Percentiles rank a stretch among this genome's conserved stretches.
phyloP scores from a whole-genome alignment of 352 stramenopile genomes.

The Phytophthora lateralis region DNA sequence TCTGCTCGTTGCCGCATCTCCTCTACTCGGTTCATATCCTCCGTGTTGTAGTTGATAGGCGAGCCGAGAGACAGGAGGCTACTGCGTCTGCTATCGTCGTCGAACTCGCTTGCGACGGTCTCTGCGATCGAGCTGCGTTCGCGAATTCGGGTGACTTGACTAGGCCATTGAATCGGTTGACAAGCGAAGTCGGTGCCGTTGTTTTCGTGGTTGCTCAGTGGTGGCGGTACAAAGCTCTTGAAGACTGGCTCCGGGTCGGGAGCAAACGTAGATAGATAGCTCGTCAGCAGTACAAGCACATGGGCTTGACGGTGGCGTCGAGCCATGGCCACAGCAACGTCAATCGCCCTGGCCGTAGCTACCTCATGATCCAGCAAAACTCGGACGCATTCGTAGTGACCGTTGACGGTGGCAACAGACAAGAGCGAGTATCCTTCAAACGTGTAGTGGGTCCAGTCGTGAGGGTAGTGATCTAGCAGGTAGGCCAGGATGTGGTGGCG shows the following conservation, averaged over 20 bases:
- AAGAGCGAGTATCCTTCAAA: constrained; percentile 73
- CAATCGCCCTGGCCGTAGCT: constrained; percentile 32
- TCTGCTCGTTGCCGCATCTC: constrained; percentile 36
- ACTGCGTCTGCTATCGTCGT: constrained; percentile 38
- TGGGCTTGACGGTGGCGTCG: constrained; percentile 63
- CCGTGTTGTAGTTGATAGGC: constrained; percentile 32
- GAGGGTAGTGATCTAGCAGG: constrained; percentile 40
- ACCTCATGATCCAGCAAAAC: constrained; percentile 47
- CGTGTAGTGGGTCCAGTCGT: constrained; percentile 45
- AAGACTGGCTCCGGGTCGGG: constrained; percentile 32
- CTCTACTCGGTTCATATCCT: constrained; percentile 21
- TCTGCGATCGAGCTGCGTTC: constrained; percentile 41
- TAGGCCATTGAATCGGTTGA: constrained; percentile 17
- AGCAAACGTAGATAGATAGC: constrained; percentile 58
- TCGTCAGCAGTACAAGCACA: constrained; percentile 74
- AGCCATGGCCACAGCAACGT: constrained; percentile 59
- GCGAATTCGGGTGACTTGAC: constrained; percentile 11
- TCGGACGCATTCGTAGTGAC: constrained; percentile 76
- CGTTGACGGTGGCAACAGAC: constrained; percentile 63
- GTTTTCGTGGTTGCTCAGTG: constrained; percentile 3
- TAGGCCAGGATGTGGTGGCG: constrained; percentile 57
- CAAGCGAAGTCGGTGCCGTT: not conserved
- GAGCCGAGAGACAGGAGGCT: constrained; percentile 28
- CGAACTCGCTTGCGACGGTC: constrained; percentile 42
- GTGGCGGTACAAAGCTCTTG: constrained; percentile 14